These are phyloP conservation scores for Lindgomyces ingoldianus DNA, from an alignment of 495 filamentous ascomycete species.

Conservation along the genomic window DNA sequence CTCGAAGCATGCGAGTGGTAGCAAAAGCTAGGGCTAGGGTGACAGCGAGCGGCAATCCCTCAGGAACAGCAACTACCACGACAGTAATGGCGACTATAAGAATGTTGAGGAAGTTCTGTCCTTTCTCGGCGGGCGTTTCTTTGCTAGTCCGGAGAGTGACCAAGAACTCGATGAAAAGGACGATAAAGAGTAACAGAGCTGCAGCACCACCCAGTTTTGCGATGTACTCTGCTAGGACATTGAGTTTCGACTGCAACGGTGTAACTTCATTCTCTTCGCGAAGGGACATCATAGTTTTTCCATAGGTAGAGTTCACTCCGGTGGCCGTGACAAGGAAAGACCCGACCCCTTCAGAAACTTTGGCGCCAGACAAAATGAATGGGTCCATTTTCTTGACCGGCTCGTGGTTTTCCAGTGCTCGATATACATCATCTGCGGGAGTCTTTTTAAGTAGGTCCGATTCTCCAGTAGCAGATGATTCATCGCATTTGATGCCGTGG, in stretches of 20 bases:
- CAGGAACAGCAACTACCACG: conserved; percentile 92
- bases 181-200: conserved; percentile 80
- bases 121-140: conserved; percentile 67
- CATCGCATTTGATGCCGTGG: conserved; percentile 65
- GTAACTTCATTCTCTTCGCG: conserved; percentile 89
- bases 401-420: conserved; percentile 74
- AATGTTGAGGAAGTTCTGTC: conserved; percentile 83
- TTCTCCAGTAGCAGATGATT: conserved; percentile 70
- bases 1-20: conserved; percentile 90
- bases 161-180: conserved; percentile 90
- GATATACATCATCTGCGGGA: conserved; percentile 71
- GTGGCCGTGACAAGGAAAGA: conserved; percentile 84
- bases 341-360: conserved; percentile 88
- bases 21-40: conserved; percentile 93
- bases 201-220: conserved; percentile 87
- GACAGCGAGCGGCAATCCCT: conserved; percentile 89
- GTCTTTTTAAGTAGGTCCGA: conserved; percentile 69
- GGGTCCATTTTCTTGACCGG: conserved; percentile 83
- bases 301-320: conserved; percentile 84
- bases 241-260: conserved; percentile 91
- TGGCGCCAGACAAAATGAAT: conserved; percentile 89
- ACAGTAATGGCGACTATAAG: conserved; percentile 95
- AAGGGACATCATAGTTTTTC: conserved; percentile 91
- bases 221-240: conserved; percentile 86
- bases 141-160: conserved; percentile 62